These are phyloP conservation scores for Luvunga scandens DNA, from an alignment of 345 rosid species.

Conservation along the genomic window DNA sequence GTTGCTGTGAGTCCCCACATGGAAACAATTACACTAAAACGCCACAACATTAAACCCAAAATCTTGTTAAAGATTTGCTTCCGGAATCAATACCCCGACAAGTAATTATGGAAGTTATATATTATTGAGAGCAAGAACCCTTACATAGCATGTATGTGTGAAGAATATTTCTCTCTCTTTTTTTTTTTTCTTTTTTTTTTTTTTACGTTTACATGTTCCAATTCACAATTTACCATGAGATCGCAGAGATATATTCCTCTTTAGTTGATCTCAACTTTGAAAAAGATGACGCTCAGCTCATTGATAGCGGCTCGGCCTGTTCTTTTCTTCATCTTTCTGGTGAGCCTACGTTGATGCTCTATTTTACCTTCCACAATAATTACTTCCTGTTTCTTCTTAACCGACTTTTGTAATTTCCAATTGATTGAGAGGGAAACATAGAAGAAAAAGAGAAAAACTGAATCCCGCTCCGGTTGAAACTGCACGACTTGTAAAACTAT, in stretches of 20 bases:
- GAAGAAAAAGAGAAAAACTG: too few species aligned
- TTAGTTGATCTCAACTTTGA: neutral
- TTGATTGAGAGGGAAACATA: neutral
- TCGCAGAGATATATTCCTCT: neutral
- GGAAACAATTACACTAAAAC: neutral
- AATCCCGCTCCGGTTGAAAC: too few species aligned
- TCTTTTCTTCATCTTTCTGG: slow-evolving; percentile 26
- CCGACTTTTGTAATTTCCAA: neutral
- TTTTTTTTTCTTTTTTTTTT: too few species aligned
- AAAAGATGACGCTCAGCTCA: slow-evolving; percentile 28
- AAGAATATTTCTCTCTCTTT: neutral
- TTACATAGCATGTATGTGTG: too few species aligned
- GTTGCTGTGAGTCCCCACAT: neutral
- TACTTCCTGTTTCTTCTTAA: too few species aligned
- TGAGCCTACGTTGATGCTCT: neutral
- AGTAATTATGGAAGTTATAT: neutral
- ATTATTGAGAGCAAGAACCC: neutral
- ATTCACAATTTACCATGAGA: neutral
- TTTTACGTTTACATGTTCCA: neutral
- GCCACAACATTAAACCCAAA: neutral
- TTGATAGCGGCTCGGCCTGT: slow-evolving; percentile 23
- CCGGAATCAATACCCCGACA: neutral
- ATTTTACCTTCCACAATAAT: too few species aligned
- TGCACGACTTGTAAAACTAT: neutral
- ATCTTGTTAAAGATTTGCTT: slow-evolving; percentile 2